Base-by-base conservation (phyloP, 106 monocot species). In the Dioscorea alata region DNA sequence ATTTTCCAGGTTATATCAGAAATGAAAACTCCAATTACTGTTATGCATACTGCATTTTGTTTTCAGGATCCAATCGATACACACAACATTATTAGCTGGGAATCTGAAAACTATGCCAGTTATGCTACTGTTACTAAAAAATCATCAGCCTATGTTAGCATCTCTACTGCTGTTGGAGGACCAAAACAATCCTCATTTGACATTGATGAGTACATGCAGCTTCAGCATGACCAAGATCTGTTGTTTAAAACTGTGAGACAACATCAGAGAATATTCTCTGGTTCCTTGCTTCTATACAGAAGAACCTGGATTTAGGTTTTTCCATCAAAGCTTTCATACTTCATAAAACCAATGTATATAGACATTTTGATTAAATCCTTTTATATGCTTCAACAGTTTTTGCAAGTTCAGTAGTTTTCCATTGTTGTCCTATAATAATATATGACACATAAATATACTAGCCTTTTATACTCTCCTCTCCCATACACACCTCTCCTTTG, bases 241-340 rank as follows among this genome's bases (percentile, higher is more conserved):
- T 50, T 89, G 24, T 69, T 80, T 6, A 89, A 86, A 76, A 79
- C 48, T 14, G 53, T 77, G 67, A 78, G 69, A 49, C 86, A 84
- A 52, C 76, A 80, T 48, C 72, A 80, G 52, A 81, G 86, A 73
- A 89, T 87, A 25, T 78, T 81, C 25, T 82, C 78, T 12, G 92
- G 96, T 21, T n/a, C 76, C 59, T 66, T 97, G 19, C 33, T 86
- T 64, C 33, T 92, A 13, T 92, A 86, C 49, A 68, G 80, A 50
- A 82, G 87, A 82, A 71, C 18, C 50, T 63, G 63, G 12, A 24
- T 28, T 19, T 69, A 69, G 69, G 25, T 42, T 34, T n/a, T 2
- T 64, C 31, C 16, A 16, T n/a, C n/a, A 56, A 19, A 56, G 54
- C 16, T 16, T 56, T 14, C 15, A 19, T 56, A 14, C 54, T 42